Percentiles rank a stretch among this genome's conserved stretches.
Conservation (phyloP, 2,329 filamentous ascomycete species). For the Monosporascus sp. region DNA sequence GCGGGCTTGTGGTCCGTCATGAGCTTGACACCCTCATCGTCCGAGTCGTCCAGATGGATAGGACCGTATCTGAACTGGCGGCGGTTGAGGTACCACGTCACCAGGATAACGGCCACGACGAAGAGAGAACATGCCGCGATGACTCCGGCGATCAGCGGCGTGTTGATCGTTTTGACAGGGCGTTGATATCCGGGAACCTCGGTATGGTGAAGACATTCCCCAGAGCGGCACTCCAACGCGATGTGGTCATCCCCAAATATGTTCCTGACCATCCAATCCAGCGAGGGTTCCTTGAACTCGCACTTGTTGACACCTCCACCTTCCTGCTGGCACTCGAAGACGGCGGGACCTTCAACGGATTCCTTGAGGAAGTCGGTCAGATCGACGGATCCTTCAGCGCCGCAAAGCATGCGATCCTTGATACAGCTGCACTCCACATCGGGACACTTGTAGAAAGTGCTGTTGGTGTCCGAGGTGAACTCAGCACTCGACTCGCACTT, state of each 20-base stretch:
- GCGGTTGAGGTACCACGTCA: constrained; percentile 83
- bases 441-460: constrained; percentile 78
- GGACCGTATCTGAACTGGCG: constrained; percentile 65
- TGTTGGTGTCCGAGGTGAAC: constrained; percentile 66
- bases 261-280: constrained; percentile 82
- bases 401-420: constrained; percentile 87
- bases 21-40: constrained; percentile 79
- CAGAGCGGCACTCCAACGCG: constrained; percentile 71
- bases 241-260: constrained; percentile 94
- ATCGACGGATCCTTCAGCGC: constrained; percentile 85
- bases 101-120: constrained; percentile 76
- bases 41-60: constrained; percentile 82
- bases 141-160: constrained; percentile 87
- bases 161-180: constrained; percentile 93
- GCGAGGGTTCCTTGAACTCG: constrained; percentile 82
- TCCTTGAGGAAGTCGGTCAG: constrained; percentile 82
- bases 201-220: constrained; percentile 89
- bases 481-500: constrained; percentile 71
- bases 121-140: constrained; percentile 85
- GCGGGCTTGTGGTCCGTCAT: constrained; percentile 91
- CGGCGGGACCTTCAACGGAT: constrained; percentile 79
- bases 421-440: constrained; percentile 85
- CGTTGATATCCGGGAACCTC: constrained; percentile 87
- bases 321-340: constrained; percentile 68
- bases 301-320: constrained; percentile 62